phyloP scores from a whole-genome alignment of 352 stramenopile genomes.

The Hyaloperonospora brassicae region DNA sequence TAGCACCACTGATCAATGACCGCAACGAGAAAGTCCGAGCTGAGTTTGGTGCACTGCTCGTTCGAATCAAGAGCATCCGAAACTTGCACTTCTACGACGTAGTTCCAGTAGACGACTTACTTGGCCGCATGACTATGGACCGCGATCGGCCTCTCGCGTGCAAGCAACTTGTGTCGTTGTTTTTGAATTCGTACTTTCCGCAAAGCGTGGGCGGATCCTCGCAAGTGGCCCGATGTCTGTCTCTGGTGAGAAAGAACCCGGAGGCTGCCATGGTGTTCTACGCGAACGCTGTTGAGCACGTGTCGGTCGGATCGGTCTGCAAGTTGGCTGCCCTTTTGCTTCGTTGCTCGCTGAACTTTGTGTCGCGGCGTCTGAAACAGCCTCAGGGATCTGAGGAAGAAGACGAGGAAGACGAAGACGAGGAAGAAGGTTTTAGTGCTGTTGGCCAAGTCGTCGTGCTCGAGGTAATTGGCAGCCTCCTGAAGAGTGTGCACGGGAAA shows the following conservation, averaged over 20 bases:
- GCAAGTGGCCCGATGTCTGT: constrained; percentile 72
- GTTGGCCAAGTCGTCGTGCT: constrained; percentile 68
- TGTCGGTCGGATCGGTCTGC: constrained; percentile 74
- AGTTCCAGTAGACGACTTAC: constrained; percentile 65
- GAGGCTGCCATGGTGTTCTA: constrained; percentile 82
- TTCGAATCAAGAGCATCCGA: constrained; percentile 84
- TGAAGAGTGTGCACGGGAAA: constrained; percentile 68
- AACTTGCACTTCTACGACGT: constrained; percentile 85
- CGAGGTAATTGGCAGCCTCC: constrained; percentile 60
- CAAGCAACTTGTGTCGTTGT: constrained; percentile 75
- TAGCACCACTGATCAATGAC: constrained; percentile 78
- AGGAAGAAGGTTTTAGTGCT: constrained; percentile 59
- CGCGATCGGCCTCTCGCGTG: constrained; percentile 41
- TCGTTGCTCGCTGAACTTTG: constrained; percentile 70
- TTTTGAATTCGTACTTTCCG: constrained; percentile 85
- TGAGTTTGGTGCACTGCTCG: constrained; percentile 65
- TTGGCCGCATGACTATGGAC: constrained; percentile 68
- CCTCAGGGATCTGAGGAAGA: constrained; percentile 28
- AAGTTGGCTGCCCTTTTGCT: constrained; percentile 71
- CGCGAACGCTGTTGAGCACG: constrained; percentile 59
- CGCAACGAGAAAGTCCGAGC: constrained; percentile 75
- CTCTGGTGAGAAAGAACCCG: constrained; percentile 73
- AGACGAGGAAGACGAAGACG: constrained; percentile 54
- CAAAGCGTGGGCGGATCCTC: constrained; percentile 71
- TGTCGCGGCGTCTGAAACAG: constrained; percentile 51